Evolutionary conservation across 352 stramenopile genomes (phyloP).

Genomic region (Pythium aristosporum): DNA sequence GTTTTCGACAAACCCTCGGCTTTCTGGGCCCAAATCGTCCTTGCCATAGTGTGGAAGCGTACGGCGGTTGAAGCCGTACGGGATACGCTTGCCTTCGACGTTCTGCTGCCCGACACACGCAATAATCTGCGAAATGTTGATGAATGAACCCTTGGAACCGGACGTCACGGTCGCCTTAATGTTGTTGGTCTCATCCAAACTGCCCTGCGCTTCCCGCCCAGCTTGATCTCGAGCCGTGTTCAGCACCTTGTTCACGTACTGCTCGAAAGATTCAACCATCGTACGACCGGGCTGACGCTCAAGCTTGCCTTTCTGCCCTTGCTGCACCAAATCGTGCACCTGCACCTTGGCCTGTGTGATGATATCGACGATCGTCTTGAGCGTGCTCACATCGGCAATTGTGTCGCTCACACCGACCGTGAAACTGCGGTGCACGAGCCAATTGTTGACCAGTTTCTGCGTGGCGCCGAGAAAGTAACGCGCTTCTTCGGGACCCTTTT

Average conservation of each 20-base stretch:
- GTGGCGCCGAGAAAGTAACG: constrained; percentile 89
- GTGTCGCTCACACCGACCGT: constrained; percentile 98
- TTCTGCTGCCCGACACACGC: constrained; percentile 98
- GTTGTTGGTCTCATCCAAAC: constrained; percentile 96
- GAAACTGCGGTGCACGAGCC: constrained; percentile 97
- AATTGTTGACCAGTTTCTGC: constrained; percentile 99
- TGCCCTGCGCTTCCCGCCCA: constrained; percentile 77
- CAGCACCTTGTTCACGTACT: constrained; percentile 96
- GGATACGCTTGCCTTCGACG: constrained; percentile 97
- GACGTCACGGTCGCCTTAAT: constrained; percentile 99
- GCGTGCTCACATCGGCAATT: constrained; percentile 97
- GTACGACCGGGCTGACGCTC: constrained; percentile 98
- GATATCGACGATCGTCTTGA: constrained; percentile 98
- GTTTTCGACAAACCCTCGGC: constrained; percentile 99
- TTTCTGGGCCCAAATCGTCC: constrained; percentile 80
- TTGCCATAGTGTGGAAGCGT: constrained; percentile 93
- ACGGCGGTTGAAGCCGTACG: constrained; percentile 98
- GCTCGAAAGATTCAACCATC: constrained; percentile 99
- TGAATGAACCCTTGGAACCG: constrained; percentile 97
- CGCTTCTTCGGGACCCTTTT: constrained; percentile 90
- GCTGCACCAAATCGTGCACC: constrained; percentile 93
- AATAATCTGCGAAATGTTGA: constrained; percentile 99
- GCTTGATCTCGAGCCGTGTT: constrained; percentile 87
- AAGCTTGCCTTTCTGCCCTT: constrained; percentile 97
- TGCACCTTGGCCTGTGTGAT: constrained; percentile 98